phyloP scores from a whole-genome alignment of 495 filamentous ascomycete species.

The Oleoguttula mirabilis region DNA sequence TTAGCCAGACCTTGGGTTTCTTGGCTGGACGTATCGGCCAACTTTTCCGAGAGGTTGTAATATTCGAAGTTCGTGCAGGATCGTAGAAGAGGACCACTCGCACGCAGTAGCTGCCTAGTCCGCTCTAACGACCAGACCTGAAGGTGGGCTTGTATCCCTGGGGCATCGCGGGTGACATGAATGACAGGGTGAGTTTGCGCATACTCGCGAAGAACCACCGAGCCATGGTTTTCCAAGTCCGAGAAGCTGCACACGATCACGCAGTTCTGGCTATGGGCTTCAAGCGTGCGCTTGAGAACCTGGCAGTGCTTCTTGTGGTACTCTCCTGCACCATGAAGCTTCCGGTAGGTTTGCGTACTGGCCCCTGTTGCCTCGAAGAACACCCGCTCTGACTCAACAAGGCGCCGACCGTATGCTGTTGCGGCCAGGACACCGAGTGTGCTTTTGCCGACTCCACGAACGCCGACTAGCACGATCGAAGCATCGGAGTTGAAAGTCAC shows the following conservation, averaged over 20 bases:
- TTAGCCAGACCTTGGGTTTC: conserved; percentile 26
- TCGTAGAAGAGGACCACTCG: conserved; percentile 44
- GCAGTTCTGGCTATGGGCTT: conserved; percentile 48
- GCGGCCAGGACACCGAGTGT: conserved; percentile 69
- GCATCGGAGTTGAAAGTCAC: conserved; percentile 44
- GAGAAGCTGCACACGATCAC: conserved; percentile 61
- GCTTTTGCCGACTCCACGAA: conserved; percentile 64
- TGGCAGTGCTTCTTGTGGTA: conserved; percentile 20
- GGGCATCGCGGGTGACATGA: conserved; percentile 57
- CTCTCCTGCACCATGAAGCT: conserved; percentile 18
- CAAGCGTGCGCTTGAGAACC: conserved; percentile 54
- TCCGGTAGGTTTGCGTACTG: conserved; percentile 48
- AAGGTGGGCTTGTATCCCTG: conserved; percentile 53
- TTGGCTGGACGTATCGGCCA: conserved; percentile 17
- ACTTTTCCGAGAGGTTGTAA: conserved; percentile 41
- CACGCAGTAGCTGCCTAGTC: conserved; percentile 36
- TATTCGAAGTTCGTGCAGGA: conserved; percentile 68
- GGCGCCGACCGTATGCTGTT: conserved; percentile 52
- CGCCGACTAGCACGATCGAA: conserved; percentile 63
- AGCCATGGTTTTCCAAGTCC: conserved; percentile 34
- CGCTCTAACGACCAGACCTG: conserved; percentile 44
- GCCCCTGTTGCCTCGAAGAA: conserved; percentile 57
- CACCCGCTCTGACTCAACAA: conserved; percentile 59
- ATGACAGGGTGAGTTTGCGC: conserved; percentile 55
- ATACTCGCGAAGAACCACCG: conserved; percentile 34